A percentile compares a stretch with the other conserved stretches of the same genome.
Evolutionary conservation across 352 stramenopile species (phyloP).

Genomic region (Phytopythium helicoides): DNA sequence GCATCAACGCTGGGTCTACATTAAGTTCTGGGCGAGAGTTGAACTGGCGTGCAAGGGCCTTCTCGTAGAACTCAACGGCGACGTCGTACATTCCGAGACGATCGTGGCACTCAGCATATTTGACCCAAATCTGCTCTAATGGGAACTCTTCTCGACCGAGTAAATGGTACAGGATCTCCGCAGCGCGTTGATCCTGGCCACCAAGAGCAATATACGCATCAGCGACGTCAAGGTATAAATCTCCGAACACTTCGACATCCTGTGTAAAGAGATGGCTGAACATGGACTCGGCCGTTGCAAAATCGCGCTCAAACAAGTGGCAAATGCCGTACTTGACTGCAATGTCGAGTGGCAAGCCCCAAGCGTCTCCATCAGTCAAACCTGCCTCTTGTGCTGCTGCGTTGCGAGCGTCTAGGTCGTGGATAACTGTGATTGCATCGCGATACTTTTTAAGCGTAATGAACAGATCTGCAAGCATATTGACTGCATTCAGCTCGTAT

Average conservation of each 20-base stretch:
- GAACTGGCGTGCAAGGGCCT: slow-evolving; percentile 54
- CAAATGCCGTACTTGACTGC: slow-evolving; percentile 88
- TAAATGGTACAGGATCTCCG: slow-evolving; percentile 65
- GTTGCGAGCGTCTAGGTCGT: slow-evolving; percentile 69
- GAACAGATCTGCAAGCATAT: slow-evolving; percentile 86
- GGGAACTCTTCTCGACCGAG: slow-evolving; percentile 67
- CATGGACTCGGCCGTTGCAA: slow-evolving; percentile 72
- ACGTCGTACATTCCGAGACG: slow-evolving; percentile 58
- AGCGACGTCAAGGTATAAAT: slow-evolving; percentile 82
- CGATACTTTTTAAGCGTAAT: slow-evolving; percentile 86
- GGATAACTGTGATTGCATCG: slow-evolving; percentile 76
- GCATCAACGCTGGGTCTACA: slow-evolving; percentile 62
- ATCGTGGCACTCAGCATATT: slow-evolving; percentile 74
- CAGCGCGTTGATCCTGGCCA: slow-evolving; percentile 62
- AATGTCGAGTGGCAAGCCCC: slow-evolving; percentile 78
- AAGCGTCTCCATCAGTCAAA: slow-evolving; percentile 62
- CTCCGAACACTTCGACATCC: slow-evolving; percentile 81
- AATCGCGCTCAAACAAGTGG: slow-evolving; percentile 74
- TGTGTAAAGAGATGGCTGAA: slow-evolving; percentile 83
- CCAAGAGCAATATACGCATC: slow-evolving; percentile 76
- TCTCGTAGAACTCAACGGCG: slow-evolving; percentile 80
- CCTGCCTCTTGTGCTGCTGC: slow-evolving; percentile 51
- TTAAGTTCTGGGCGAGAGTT: slow-evolving; percentile 33
- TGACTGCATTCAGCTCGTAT: slow-evolving; percentile 84
- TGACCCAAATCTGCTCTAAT: slow-evolving; percentile 80